Base-by-base conservation (phyloP, 2,329 filamentous ascomycete species). In the Akanthomyces lecanii region DNA sequence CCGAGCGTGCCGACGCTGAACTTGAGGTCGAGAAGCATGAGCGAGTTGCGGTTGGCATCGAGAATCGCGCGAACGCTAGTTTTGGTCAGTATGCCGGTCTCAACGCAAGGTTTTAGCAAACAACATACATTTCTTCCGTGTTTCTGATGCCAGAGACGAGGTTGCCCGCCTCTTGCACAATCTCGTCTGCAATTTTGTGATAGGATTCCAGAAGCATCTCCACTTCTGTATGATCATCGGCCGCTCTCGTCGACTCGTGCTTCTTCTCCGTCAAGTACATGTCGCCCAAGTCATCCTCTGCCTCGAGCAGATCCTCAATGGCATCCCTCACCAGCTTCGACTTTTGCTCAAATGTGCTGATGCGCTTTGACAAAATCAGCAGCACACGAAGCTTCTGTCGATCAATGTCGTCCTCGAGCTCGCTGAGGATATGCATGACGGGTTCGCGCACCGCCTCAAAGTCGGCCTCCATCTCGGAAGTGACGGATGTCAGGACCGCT, bases 141-240 rank as follows among this genome's bases (percentile, higher is more conserved):
- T 98, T 99, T 69, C 95, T 86, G 74, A 99, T 99, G 68, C 91
- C 92, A 11, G 90, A 94, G 62, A 98, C 93, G 68, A 98, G 77
- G 76, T 96, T 98, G 65, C 92, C 90, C 18, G 92, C 92, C 66
- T 96, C 91, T 76, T 99, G 94, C 10, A 97, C 94, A 69, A 98
- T 97, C 79, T 99, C 95, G 73, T 99, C 95, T 68, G 92, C 94
- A 48, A 99, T 89, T 75, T 98, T 98, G 75, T 98, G 92, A 74
- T 99, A 99, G 3, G 92, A 97, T 75, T 99, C 95, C 5, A 99
- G 81, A 55, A 99, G 82, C 87, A 99, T 92, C 78, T 99, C 95
- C 6, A 99, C 90, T 76, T 99, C 95, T 30, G 94, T 95, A 71
- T 98, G 94, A 70, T 97, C 92, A 68, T 96, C 87, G 65, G 92